These are phyloP conservation scores for Gentiana macrophylla DNA, from an alignment of 257 asterid species.

Conservation along the genomic window DNA sequence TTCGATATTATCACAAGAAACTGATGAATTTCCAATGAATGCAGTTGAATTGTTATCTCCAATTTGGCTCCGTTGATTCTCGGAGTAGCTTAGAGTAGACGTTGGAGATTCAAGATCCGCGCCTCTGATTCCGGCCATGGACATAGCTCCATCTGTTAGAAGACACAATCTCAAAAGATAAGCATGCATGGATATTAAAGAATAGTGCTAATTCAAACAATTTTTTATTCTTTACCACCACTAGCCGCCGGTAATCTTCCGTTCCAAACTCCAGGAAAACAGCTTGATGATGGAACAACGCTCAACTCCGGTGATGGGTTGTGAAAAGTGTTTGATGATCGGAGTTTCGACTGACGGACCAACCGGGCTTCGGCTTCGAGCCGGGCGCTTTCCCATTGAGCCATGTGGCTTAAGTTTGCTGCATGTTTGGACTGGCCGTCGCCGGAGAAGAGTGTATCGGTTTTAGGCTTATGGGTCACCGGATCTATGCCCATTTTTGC, in stretches of 20 bases:
- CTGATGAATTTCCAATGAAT: conserved; percentile 29
- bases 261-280: conserved; percentile 17
- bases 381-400: conserved; percentile 80
- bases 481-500: conserved; percentile 80
- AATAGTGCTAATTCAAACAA: no score
- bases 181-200: no score
- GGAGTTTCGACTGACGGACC: conserved; percentile 47
- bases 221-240: no score
- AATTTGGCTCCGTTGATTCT: conserved; percentile 25
- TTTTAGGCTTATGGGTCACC: conserved; percentile 66
- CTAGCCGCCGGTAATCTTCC: conserved; percentile 13
- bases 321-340: background rate
- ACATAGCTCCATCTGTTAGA: background rate
- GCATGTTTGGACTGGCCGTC: conserved; percentile 30
- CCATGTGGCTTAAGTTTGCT: conserved; percentile 46
- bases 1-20: conserved; percentile 14
- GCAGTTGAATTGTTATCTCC: conserved; percentile 27
- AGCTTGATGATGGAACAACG: no score
- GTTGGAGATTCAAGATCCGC: conserved; percentile 63
- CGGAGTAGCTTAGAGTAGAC: conserved; percentile 48
- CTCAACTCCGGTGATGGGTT: no score
- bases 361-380: conserved; percentile 72
- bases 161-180: no score
- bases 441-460: conserved; percentile 37
- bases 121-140: conserved; percentile 18